Percentiles rank a stretch among this genome's conserved stretches.
phyloP scores from a whole-genome alignment of 1,284 basidiomycete species.

The Trametes versicolor region DNA sequence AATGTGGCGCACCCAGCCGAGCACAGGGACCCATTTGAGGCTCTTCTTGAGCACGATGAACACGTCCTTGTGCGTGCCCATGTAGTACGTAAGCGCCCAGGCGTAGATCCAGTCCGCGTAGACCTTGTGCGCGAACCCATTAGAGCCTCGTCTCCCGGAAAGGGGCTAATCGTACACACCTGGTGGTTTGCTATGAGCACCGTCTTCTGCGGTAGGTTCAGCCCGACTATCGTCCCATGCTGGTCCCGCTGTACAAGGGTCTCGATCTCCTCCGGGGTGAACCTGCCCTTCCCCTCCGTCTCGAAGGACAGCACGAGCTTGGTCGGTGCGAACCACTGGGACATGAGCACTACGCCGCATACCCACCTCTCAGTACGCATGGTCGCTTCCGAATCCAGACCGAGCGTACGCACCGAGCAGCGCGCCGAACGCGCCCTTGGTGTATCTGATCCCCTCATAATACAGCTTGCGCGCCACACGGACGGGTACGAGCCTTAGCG shows the following conservation, averaged over 20 bases:
- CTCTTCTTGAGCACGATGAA: constrained; percentile 93
- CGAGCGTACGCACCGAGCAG: constrained; percentile 67
- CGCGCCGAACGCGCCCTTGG: constrained; percentile 84
- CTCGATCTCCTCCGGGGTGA: constrained; percentile 67
- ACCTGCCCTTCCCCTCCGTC: constrained; percentile 66
- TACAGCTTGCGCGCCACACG: constrained; percentile 61
- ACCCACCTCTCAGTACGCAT: constrained; percentile 5
- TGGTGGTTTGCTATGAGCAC: constrained; percentile 88
- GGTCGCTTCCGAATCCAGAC: not conserved
- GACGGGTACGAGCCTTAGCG: constrained; percentile 68
- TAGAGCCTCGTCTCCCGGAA: not conserved
- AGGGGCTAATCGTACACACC: constrained; percentile 50
- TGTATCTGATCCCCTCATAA: constrained; percentile 76
- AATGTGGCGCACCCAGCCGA: constrained; percentile 79
- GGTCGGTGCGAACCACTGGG: constrained; percentile 86
- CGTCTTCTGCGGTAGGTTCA: constrained; percentile 81
- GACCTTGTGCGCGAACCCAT: constrained; percentile 58
- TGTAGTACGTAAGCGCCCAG: constrained; percentile 88
- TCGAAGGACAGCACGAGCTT: constrained; percentile 81
- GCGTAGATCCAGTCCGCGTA: constrained; percentile 95
- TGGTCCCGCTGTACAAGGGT: constrained; percentile 63
- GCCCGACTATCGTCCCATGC: constrained; percentile 62
- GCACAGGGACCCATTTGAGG: constrained; percentile 86
- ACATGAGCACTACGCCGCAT: constrained; percentile 70
- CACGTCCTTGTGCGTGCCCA: constrained; percentile 76